phyloP scores from a whole-genome alignment of 2,329 filamentous ascomycete species.

The Sarocladiaceae sp. region DNA sequence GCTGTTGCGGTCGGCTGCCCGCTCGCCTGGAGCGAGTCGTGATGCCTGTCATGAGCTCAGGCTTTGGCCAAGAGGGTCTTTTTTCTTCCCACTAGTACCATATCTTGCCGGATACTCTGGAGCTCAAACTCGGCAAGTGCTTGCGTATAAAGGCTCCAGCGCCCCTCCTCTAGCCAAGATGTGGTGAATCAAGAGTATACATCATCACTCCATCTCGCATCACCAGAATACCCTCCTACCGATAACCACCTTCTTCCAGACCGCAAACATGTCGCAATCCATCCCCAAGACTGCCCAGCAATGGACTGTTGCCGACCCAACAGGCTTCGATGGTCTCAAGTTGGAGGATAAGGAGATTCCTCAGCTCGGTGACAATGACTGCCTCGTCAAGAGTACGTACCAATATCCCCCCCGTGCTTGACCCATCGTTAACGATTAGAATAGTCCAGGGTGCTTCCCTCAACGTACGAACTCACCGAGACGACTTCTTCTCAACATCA shows the following conservation, averaged over 20 bases:
- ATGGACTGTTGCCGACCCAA: conserved; percentile 47
- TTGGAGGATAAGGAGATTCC: conserved; percentile 52
- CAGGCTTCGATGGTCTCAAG: conserved; percentile 54
- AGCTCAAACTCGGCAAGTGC: too few species aligned
- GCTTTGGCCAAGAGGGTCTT: too few species aligned
- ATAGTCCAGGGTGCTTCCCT: conserved; percentile 43
- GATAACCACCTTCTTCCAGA: neutral
- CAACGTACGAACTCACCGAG: conserved; percentile 28
- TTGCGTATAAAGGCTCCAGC: too few species aligned
- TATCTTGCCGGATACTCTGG: too few species aligned
- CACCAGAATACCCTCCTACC: neutral
- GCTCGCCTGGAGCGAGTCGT: too few species aligned
- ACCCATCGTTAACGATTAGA: neutral
- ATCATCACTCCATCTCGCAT: neutral
- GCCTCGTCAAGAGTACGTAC: conserved; percentile 54
- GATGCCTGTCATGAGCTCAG: too few species aligned
- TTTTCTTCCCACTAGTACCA: too few species aligned
- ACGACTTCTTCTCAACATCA: neutral
- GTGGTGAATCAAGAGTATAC: too few species aligned
- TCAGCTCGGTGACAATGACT: conserved; percentile 60
- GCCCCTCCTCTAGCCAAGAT: too few species aligned
- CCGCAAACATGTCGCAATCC: conserved; percentile 12
- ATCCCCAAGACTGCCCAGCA: conserved; percentile 38
- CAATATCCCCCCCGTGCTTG: neutral
- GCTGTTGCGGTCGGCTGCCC: too few species aligned